Percentiles rank a stretch among this genome's conserved stretches.
Evolutionary conservation across 306 rosid genomes (phyloP).

Genomic region (Abrus pulchellus): DNA sequence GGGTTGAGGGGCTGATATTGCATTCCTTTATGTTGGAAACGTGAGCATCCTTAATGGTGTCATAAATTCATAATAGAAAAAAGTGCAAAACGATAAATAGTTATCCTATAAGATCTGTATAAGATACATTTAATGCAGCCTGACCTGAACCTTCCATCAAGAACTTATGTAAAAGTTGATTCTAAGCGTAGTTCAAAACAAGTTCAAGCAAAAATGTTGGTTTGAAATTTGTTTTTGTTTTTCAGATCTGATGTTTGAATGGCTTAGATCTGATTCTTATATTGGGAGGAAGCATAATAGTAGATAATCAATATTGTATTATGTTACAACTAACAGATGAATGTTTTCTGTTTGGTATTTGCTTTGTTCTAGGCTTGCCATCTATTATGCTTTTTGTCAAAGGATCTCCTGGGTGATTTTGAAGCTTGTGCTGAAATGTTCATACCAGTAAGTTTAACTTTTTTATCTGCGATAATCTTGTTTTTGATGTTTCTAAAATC

Average conservation of each 20-base stretch:
- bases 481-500: conserved; percentile 41
- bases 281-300: conserved; percentile 27
- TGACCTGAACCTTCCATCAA: conserved; percentile 14
- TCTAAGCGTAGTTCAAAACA: conserved; percentile 30
- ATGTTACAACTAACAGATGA: conserved; percentile 5
- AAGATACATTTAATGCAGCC: conserved; percentile 25
- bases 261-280: conserved; percentile 25
- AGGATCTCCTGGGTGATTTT: conserved; percentile 96
- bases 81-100: not conserved
- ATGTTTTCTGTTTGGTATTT: conserved; percentile 35
- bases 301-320: conserved; percentile 28
- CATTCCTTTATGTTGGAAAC: not conserved
- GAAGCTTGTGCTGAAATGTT: conserved; percentile 91
- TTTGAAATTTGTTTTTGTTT: conserved; percentile 35
- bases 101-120: not conserved
- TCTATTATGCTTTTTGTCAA: conserved; percentile 87
- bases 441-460: conserved; percentile 84
- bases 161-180: conserved; percentile 22
- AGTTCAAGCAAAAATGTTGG: not conserved
- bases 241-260: conserved; percentile 13
- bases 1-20: not conserved
- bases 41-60: conserved; percentile 12
- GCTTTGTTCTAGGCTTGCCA: conserved; percentile 82
- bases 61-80: conserved; percentile 1
- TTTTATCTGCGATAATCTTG: conserved; percentile 34